Conservation (phyloP, 345 rosid genomes). For the Draba incana region DNA sequence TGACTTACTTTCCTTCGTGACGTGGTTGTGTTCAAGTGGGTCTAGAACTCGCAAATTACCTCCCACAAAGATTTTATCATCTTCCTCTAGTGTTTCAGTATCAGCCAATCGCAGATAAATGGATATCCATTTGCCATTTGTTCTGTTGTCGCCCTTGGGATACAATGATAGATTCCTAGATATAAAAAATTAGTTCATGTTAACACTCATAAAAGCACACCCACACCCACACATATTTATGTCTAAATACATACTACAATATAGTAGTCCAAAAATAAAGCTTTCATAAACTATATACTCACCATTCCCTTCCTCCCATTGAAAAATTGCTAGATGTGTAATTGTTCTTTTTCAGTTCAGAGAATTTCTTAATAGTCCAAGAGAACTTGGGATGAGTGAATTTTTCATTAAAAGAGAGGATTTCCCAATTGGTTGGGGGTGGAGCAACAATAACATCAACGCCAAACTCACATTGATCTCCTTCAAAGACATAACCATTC, state of each 20-base stretch:
- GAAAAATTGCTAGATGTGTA: neutral
- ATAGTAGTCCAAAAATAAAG: too few species aligned
- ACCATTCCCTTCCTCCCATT: slow-evolving; percentile 11
- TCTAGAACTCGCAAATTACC: neutral
- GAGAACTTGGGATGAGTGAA: neutral
- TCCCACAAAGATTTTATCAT: neutral
- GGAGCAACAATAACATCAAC: slow-evolving; percentile 13
- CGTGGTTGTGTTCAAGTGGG: neutral
- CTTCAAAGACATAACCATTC: slow-evolving; percentile 21
- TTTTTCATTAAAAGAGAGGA: neutral
- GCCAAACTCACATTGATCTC: slow-evolving; percentile 32
- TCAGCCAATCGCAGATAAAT: neutral
- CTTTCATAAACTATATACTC: too few species aligned
- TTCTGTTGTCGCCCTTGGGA: neutral
- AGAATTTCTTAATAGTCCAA: neutral
- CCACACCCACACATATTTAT: too few species aligned
- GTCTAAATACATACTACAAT: too few species aligned
- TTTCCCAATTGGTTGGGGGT: slow-evolving; percentile 22
- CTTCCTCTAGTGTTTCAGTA: neutral
- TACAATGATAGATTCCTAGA: slow-evolving; percentile 16
- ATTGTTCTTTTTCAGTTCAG: neutral
- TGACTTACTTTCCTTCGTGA: neutral
- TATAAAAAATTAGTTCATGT: neutral
- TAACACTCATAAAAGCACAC: neutral
- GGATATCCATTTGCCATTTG: slow-evolving; percentile 17